Conservation (phyloP, 352 stramenopile species). For the Pythium coloratum region DNA sequence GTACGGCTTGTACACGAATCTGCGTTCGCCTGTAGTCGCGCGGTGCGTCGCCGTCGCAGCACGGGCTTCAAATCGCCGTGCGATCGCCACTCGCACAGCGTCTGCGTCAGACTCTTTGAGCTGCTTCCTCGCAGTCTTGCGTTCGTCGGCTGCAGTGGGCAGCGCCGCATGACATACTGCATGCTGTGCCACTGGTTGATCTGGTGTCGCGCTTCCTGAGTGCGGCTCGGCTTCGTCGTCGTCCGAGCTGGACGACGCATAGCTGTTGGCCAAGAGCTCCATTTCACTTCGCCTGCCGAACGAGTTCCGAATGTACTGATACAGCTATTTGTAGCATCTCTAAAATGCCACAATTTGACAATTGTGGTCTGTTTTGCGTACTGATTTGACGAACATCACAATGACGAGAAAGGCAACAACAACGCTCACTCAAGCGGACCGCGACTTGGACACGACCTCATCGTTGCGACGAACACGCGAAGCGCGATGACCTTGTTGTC, state of each 20-base stretch:
- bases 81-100: constrained; percentile 1
- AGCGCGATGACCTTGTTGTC: neutral
- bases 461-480: neutral
- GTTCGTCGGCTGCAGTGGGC: neutral
- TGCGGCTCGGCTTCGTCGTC: neutral
- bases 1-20: constrained; percentile 13
- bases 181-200: too few species aligned
- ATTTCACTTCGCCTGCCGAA: neutral
- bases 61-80: constrained; percentile 3
- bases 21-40: neutral
- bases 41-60: constrained; percentile 1
- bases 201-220: neutral
- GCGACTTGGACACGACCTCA: neutral
- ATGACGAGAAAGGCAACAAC: neutral
- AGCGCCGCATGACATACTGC: too few species aligned
- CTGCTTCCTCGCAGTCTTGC: neutral
- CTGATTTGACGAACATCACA: neutral
- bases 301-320: neutral
- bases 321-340: too few species aligned
- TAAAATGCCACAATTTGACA: too few species aligned
- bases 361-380: too few species aligned
- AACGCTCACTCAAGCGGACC: neutral
- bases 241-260: constrained; percentile 2
- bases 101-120: neutral
- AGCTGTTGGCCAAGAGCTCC: constrained; percentile 5